Evolutionary conservation across 805 yeast species (phyloP), one percentile per base, ranked within the genome.

Genomic region (Suhomyces emberorum): DNA sequence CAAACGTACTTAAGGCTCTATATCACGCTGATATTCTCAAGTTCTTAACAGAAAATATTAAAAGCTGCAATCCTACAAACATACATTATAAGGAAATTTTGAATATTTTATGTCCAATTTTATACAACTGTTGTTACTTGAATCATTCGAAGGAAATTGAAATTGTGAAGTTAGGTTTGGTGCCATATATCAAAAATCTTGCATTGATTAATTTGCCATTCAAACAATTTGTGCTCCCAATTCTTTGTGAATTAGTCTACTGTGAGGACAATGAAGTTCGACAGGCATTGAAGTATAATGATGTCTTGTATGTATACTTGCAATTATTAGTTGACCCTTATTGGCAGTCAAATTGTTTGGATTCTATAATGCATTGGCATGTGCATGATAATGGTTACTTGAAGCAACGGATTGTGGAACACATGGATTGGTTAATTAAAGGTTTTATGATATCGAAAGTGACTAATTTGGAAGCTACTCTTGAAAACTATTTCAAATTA

Each of bases 341-440:
- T 45, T 77, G 81, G 81, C 79, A 74, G 50, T 69, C 72, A 14
- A 74, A 71, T 48, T 76, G 80, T 2, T 59, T 74, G 42, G 79
- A 76, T 19, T 69, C 80, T 0, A 59, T 77, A 2, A 30, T 69
- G 7, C 54, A 48, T 43, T 72, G 69, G 77, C 54, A 45, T 41
- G 51, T 53, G 44, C 62, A 45, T 36, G 59, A 57, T 32, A 52
- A 55, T 4, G 44, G 38, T 6, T 55, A 34, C 28, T 51, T 49
- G 7, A 46, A 34, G 29, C 54, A 52, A 20, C 60, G 44, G 18
- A 44, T 52, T 35, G 52, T 56, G 15, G 49, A 35, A 15, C 67
- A 57, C 15, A 43, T 44, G 3, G 50, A 51, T 19, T 61, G 69
- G 37, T 47, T 73, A 14, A 42, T 59, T 1, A 56, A 58, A 10